phyloP scores from a whole-genome alignment of 306 rosid species.

The Dryas drummondii region DNA sequence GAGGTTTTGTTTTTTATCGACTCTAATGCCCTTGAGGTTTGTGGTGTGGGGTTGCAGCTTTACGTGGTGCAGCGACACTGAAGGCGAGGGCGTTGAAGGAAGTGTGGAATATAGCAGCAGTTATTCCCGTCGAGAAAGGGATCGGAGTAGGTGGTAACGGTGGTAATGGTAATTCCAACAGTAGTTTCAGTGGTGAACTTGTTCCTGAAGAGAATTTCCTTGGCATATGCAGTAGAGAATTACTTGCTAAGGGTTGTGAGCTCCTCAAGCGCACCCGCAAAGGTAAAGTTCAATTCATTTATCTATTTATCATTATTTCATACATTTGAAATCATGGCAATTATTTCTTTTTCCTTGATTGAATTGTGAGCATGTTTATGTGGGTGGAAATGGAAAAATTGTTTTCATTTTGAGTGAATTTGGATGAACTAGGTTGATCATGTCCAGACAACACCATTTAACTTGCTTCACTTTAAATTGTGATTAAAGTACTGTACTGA shows the following conservation, averaged over 20 bases:
- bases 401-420: background rate
- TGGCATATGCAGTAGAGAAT: slow-evolving; percentile 66
- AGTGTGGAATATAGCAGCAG: slow-evolving; percentile 90
- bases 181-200: slow-evolving; percentile 71
- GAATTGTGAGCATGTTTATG: background rate
- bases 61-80: slow-evolving; percentile 94
- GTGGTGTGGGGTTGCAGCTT: slow-evolving; percentile 46
- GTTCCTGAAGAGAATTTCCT: slow-evolving; percentile 65
- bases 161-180: slow-evolving; percentile 46
- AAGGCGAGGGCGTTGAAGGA: slow-evolving; percentile 94
- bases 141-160: slow-evolving; percentile 28
- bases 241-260: slow-evolving; percentile 76
- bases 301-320: background rate
- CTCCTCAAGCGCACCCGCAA: slow-evolving; percentile 90
- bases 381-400: background rate
- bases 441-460: background rate
- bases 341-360: background rate
- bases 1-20: background rate
- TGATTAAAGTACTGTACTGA: background rate
- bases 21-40: background rate
- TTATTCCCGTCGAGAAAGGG: slow-evolving; percentile 76
- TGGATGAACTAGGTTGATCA: background rate
- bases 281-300: slow-evolving; percentile 38
- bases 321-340: background rate
- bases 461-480: background rate